Evolutionary conservation across 352 stramenopile genomes (phyloP), one percentile per base, ranked within the genome.

Genomic region (Pythium dissimile): DNA sequence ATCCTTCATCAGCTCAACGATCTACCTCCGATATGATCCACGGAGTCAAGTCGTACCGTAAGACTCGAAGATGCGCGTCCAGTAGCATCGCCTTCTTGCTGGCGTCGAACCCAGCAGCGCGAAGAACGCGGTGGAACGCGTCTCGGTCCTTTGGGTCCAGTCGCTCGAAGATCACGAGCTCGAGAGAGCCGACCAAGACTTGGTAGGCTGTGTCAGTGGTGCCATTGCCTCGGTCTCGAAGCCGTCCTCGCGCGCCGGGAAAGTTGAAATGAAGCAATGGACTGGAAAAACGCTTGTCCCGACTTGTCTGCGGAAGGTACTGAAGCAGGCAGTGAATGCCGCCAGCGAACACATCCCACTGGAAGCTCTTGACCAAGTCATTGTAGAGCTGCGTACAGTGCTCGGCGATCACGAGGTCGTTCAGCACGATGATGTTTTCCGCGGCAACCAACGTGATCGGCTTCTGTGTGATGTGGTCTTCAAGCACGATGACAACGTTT

Each of bases 91-190:
- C 68, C 32, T 88, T 88, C 16, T 72, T 75, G 31, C 69, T 67
- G 8, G 67, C 61, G 39, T 89, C 69, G 38, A 92, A 92, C 2
- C 82, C 84, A 23, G 73, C 67, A 23, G 69, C 66, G 26, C 73
- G 67, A 15, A 94, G 75, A 41, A 90, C 81, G 18, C 69, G 70
- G 21, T 79, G 60, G 49, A 94, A 88, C 16, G 81, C 67, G 38
- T 80, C 69, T 35, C 78, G 83, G 45, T 74, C 72, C 26, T 80
- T 67, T 8, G 76, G 69, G 48, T 91, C 73, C 24, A 92, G 77
- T 10, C 79, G 78, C 59, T 94, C 84, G 54, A 94, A 94, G 43
- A 94, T 87, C n/a, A 94, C 73, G 26, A 94, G 51, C 56, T 94
- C 84, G 9, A 94, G 58, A 9, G 73, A 88, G n/a, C 84, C 84